phyloP scores from a whole-genome alignment of 2,329 filamentous ascomycete genomes.

The Purpureocillium takamizusanense region DNA sequence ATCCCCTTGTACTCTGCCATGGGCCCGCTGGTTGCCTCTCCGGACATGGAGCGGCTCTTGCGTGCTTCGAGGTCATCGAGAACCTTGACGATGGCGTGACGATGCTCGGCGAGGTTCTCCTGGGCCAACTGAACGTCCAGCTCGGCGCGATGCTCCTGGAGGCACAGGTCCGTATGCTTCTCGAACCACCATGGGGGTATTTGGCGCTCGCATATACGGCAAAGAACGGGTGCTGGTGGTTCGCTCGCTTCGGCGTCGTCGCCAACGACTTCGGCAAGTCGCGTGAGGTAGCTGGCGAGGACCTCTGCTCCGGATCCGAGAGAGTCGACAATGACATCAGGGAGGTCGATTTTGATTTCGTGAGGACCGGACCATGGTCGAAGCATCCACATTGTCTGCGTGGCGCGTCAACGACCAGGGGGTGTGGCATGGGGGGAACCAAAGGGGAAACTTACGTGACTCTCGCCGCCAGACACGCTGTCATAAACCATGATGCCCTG shows the following conservation, averaged over 20 bases:
- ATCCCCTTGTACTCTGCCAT: constrained; percentile 81
- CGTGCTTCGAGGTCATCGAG: constrained; percentile 83
- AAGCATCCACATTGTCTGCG: constrained; percentile 98
- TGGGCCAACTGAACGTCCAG: constrained; percentile 97
- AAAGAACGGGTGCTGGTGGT: constrained; percentile 81
- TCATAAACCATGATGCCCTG: constrained; percentile 99
- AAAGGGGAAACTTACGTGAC: constrained; percentile 61
- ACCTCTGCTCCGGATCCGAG: constrained; percentile 92
- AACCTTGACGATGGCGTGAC: constrained; percentile 89
- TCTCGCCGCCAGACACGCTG: constrained; percentile 73
- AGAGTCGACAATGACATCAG: constrained; percentile 80
- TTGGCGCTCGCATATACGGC: constrained; percentile 93
- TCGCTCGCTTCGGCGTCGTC: constrained; percentile 69
- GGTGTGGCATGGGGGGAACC: neutral
- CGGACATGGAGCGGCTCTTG: constrained; percentile 52
- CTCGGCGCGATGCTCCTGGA: constrained; percentile 92
- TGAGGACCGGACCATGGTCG: constrained; percentile 80
- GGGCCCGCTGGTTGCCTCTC: constrained; percentile 42
- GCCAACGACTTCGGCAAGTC: constrained; percentile 72
- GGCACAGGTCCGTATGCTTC: constrained; percentile 92
- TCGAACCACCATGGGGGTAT: constrained; percentile 99
- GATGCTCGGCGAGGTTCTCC: constrained; percentile 83
- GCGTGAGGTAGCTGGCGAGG: constrained; percentile 85
- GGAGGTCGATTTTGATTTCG: constrained; percentile 93
- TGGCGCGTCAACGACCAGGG: constrained; percentile 2